phyloP scores from a whole-genome alignment of 2,329 filamentous ascomycete species.

The Hortaea sp. region DNA sequence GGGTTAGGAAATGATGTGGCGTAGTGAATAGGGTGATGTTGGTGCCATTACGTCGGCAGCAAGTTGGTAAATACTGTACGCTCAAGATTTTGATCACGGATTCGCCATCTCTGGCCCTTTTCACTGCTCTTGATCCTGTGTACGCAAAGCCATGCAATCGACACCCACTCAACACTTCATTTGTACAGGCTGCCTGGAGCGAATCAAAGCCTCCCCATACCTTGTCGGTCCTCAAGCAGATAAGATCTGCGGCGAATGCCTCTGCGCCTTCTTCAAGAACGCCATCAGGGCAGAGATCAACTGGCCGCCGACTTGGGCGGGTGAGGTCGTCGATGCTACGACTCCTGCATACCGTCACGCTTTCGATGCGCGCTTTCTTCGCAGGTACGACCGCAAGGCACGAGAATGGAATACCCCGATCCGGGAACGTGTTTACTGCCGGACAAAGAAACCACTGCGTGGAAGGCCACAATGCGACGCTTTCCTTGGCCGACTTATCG shows the following conservation, averaged over 20 bases:
- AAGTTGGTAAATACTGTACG: too few relatives aligned
- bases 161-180: too few relatives aligned
- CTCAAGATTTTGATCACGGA: not conserved
- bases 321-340: constrained; percentile 5
- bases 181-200: too few relatives aligned
- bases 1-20: not conserved
- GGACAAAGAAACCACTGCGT: not conserved
- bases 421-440: constrained; percentile 11
- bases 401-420: constrained; percentile 6
- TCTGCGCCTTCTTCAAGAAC: constrained; percentile 9
- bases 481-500: constrained; percentile 4
- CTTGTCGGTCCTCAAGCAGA: not conserved
- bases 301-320: constrained; percentile 11
- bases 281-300: constrained; percentile 5
- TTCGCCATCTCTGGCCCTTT: too few relatives aligned
- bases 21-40: not conserved
- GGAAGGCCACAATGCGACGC: not conserved
- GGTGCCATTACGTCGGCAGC: too few relatives aligned
- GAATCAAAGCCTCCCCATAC: too few relatives aligned
- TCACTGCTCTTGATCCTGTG: too few relatives aligned
- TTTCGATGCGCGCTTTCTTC: constrained; percentile 5
- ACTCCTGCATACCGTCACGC: constrained; percentile 4
- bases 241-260: constrained; percentile 6
- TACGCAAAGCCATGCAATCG: too few relatives aligned
- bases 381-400: constrained; percentile 3